phyloP scores from a whole-genome alignment of 2,329 filamentous ascomycete genomes.

The Scedosporium minutisporum region DNA sequence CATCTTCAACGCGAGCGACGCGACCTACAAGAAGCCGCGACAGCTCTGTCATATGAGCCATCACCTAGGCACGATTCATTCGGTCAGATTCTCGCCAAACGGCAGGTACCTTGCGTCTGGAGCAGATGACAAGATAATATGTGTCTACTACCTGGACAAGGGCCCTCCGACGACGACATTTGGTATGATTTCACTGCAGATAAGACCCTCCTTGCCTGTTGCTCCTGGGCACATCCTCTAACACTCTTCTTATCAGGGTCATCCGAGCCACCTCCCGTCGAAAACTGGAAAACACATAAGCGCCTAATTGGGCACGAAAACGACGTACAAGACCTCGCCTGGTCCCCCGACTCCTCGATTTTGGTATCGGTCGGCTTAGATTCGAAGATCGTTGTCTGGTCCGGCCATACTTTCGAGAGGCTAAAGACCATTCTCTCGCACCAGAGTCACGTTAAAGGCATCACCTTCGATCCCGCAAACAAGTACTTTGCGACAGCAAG shows the following conservation, averaged over 20 bases:
- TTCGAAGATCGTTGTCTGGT: slow-evolving; percentile 98
- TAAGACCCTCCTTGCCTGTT: slow-evolving; percentile 6
- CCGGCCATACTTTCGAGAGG: slow-evolving; percentile 95
- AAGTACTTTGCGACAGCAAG: slow-evolving; percentile 98
- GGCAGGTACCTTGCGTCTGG: slow-evolving; percentile 92
- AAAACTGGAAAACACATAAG: slow-evolving; percentile 96
- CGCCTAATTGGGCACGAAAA: slow-evolving; percentile 95
- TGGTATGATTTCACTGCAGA: slow-evolving; percentile 40
- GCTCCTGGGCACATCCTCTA: not conserved
- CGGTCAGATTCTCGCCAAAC: slow-evolving; percentile 92
- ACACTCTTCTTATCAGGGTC: slow-evolving; percentile 39
- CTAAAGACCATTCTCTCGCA: slow-evolving; percentile 88
- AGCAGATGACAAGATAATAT: slow-evolving; percentile 97
- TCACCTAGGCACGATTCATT: slow-evolving; percentile 93
- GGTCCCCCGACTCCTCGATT: slow-evolving; percentile 93
- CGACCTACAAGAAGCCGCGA: slow-evolving; percentile 65
- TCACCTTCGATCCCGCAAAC: slow-evolving; percentile 96
- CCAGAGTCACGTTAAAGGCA: slow-evolving; percentile 96
- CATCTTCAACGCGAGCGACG: slow-evolving; percentile 70
- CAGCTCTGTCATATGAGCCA: slow-evolving; percentile 98
- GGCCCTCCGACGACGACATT: slow-evolving; percentile 73
- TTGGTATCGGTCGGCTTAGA: slow-evolving; percentile 92
- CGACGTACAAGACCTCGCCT: slow-evolving; percentile 94
- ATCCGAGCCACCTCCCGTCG: slow-evolving; percentile 83
- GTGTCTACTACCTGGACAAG: slow-evolving; percentile 85